A percentile compares a stretch with the other conserved stretches of the same genome.
Conservation (phyloP, 208 protist species). For the Trypanosoma avium region DNA sequence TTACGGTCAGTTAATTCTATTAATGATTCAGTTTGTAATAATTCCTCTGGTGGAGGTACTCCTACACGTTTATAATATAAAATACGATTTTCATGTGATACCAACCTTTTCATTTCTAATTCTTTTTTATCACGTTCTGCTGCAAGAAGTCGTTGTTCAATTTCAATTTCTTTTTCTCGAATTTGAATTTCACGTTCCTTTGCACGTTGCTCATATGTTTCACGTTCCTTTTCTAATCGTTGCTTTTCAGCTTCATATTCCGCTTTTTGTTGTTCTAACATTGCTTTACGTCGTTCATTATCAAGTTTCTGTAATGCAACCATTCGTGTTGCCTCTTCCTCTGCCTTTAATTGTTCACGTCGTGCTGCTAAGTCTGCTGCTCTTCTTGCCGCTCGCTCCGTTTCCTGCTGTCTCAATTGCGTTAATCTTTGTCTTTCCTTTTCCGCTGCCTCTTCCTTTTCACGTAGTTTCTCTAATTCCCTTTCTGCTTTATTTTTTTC, state of each 20-base stretch:
- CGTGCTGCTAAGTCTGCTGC: constrained; percentile 49
- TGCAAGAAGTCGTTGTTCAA: constrained; percentile 48
- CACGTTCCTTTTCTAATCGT: constrained; percentile 44
- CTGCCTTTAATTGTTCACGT: constrained; percentile 45
- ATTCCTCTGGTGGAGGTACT: constrained; percentile 17
- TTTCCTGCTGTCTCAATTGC: constrained; percentile 32
- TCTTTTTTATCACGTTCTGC: constrained; percentile 44
- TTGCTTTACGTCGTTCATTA: constrained; percentile 56
- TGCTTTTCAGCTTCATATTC: constrained; percentile 46
- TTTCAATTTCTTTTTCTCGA: constrained; percentile 49
- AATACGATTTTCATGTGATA: constrained; percentile 41
- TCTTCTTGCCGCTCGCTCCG: constrained; percentile 31
- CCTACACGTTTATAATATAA: constrained; percentile 46
- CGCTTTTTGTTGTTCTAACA: constrained; percentile 43
- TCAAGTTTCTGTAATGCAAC: constrained; percentile 56
- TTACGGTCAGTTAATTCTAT: background rate
- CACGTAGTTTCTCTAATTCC: constrained; percentile 27
- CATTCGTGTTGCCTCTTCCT: constrained; percentile 49
- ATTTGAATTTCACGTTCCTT: constrained; percentile 52
- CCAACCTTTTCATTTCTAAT: constrained; percentile 35
- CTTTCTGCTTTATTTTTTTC: constrained; percentile 36
- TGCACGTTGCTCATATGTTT: constrained; percentile 36
- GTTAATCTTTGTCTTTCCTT: constrained; percentile 24
- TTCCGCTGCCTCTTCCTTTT: constrained; percentile 28
- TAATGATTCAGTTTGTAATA: background rate